These are phyloP conservation scores for Pseudogymnoascus sp. DNA, from an alignment of 2,329 filamentous ascomycete genomes.

Conservation along the genomic window DNA sequence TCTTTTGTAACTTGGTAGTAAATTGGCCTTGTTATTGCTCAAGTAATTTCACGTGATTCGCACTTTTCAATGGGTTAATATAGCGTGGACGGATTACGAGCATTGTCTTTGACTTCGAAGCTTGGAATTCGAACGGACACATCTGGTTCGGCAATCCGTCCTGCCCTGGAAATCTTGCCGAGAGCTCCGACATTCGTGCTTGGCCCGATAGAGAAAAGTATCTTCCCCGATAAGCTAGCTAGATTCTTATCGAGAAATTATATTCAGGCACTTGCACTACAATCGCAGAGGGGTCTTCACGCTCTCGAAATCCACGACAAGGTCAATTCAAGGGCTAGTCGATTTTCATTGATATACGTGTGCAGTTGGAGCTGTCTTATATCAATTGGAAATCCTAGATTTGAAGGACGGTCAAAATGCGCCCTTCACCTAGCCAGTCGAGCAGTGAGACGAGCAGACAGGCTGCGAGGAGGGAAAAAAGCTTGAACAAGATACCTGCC, in stretches of 20 bases:
- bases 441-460: neutral
- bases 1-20: neutral
- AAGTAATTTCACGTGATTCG: neutral
- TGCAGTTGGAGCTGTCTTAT: slow-evolving; percentile 7
- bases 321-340: slow-evolving; percentile 4
- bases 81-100: neutral
- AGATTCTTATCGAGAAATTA: slow-evolving; percentile 9
- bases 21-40: neutral
- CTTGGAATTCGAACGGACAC: neutral
- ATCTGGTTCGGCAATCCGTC: slow-evolving; percentile 3
- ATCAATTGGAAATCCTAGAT: slow-evolving; percentile 1
- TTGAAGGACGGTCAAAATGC: neutral
- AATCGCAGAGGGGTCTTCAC: slow-evolving; percentile 2
- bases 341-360: slow-evolving; percentile 2
- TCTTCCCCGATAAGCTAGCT: slow-evolving; percentile 8
- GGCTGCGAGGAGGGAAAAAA: slow-evolving; percentile 9
- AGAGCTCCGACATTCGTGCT: slow-evolving; percentile 1
- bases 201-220: slow-evolving; percentile 8
- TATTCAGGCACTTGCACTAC: neutral
- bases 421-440: neutral
- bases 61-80: neutral
- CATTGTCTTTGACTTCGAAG: neutral
- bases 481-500: slow-evolving; percentile 7
- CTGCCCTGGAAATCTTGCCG: slow-evolving; percentile 7
- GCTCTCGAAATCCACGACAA: neutral